These are phyloP conservation scores for Zymoseptoria brevis DNA, from an alignment of 2,329 filamentous ascomycete genomes.

Conservation along the genomic window DNA sequence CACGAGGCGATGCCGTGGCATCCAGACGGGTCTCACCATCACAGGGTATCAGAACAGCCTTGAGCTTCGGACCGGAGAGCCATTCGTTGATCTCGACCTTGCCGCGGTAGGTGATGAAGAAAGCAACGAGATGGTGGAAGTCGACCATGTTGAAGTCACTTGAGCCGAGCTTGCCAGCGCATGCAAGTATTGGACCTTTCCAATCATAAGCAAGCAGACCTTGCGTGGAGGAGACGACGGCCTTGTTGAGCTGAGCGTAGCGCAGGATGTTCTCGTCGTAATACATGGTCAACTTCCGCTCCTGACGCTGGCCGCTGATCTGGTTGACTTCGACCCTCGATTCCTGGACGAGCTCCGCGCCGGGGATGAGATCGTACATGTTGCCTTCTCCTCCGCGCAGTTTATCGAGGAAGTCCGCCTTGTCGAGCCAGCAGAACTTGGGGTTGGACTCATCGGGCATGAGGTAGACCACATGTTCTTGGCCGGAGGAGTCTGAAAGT, in stretches of 20 bases:
- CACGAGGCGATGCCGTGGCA: no score
- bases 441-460: not conserved
- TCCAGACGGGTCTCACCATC: not conserved
- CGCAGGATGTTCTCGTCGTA: not conserved
- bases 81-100: no score
- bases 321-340: no score
- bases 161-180: not conserved
- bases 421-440: constrained; percentile 2
- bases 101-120: not conserved
- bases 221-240: not conserved
- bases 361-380: no score
- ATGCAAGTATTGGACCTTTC: not conserved
- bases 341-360: no score
- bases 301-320: not conserved
- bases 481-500: not conserved
- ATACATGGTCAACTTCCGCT: not conserved
- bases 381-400: no score
- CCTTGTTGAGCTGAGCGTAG: not conserved
- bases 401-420: not conserved
- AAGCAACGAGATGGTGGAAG: not conserved
- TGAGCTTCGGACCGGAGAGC: no score
- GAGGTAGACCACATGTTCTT: constrained; percentile 2
- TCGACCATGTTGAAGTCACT: not conserved
- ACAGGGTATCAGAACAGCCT: not conserved
- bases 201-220: not conserved